Evolutionary conservation across 2,329 filamentous ascomycete genomes (phyloP).

Genomic region (Xylariaceae sp.): DNA sequence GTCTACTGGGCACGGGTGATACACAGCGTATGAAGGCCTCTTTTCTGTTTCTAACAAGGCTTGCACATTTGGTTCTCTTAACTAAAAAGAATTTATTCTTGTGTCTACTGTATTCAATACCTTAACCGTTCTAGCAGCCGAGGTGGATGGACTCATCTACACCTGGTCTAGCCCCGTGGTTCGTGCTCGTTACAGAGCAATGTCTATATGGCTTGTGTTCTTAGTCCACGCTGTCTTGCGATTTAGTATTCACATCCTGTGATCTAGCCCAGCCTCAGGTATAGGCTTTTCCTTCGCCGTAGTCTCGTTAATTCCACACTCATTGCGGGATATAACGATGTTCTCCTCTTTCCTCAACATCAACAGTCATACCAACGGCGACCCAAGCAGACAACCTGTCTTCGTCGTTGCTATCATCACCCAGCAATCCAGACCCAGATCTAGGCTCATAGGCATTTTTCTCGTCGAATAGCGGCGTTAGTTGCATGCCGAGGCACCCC

Average conservation of each 20-base stretch:
- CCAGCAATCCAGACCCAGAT: constrained; percentile 22
- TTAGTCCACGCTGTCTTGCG: no score
- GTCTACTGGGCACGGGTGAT: constrained; percentile 16
- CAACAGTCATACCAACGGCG: constrained; percentile 62
- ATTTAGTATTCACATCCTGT: background rate
- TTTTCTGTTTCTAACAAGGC: constrained; percentile 9
- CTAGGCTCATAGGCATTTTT: background rate
- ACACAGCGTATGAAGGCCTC: constrained; percentile 12
- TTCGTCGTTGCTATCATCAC: constrained; percentile 39
- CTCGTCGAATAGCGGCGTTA: constrained; percentile 60
- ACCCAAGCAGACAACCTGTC: constrained; percentile 45
- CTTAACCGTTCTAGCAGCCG: no score
- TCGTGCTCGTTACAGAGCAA: no score
- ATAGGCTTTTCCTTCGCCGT: background rate
- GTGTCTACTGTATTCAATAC: no score
- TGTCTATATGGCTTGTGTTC: no score
- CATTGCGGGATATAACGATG: constrained; percentile 51
- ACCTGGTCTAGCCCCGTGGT: no score
- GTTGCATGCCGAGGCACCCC: constrained; percentile 70
- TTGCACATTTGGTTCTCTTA: no score
- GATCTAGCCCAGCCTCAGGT: background rate
- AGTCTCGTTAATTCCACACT: no score
- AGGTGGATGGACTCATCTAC: no score
- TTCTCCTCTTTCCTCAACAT: constrained; percentile 53
- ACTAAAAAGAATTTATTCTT: no score